These are phyloP conservation scores for Parasarocladium wereldwijsianum DNA, from an alignment of 2,329 filamentous ascomycete genomes.

Conservation along the genomic window DNA sequence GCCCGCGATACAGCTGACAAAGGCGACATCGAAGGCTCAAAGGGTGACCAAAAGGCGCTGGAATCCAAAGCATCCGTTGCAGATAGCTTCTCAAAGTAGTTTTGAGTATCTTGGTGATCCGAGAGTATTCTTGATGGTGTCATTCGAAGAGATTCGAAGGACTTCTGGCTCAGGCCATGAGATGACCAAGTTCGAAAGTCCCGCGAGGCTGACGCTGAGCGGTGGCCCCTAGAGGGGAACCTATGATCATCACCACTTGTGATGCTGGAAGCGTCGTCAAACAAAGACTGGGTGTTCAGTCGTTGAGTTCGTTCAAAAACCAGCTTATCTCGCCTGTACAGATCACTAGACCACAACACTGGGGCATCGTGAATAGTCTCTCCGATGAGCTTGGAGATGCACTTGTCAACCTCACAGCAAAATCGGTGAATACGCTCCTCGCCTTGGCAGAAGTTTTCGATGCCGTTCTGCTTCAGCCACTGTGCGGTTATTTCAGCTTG, in stretches of 20 bases:
- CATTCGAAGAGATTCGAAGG: slow-evolving; percentile 53
- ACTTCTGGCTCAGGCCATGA: slow-evolving; percentile 53
- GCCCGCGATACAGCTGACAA: slow-evolving; percentile 42
- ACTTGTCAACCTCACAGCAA: slow-evolving; percentile 77
- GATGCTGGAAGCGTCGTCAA: slow-evolving; percentile 36
- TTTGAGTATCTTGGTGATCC: slow-evolving; percentile 54
- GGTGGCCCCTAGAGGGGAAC: slow-evolving; percentile 24
- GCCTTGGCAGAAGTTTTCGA: slow-evolving; percentile 88
- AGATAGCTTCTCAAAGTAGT: slow-evolving; percentile 55
- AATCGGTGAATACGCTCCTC: slow-evolving; percentile 93
- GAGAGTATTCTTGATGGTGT: slow-evolving; percentile 39
- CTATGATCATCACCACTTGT: slow-evolving; percentile 42
- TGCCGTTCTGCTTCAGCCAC: slow-evolving; percentile 68
- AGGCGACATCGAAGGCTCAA: slow-evolving; percentile 53
- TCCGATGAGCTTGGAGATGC: slow-evolving; percentile 71
- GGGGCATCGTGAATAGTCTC: slow-evolving; percentile 74
- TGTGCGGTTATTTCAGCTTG: slow-evolving; percentile 72
- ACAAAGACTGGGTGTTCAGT: slow-evolving; percentile 28
- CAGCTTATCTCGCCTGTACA: slow-evolving; percentile 66
- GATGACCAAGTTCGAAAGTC: no score
- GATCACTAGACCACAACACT: slow-evolving; percentile 80
- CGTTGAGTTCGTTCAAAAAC: slow-evolving; percentile 33
- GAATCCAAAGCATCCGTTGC: slow-evolving; percentile 61
- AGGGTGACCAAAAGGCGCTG: slow-evolving; percentile 81
- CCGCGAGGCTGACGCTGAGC: no score